Evolutionary conservation across 2,329 filamentous ascomycete genomes (phyloP), one percentile per base, ranked within the genome.

Genomic region (Aphanocladium album): DNA sequence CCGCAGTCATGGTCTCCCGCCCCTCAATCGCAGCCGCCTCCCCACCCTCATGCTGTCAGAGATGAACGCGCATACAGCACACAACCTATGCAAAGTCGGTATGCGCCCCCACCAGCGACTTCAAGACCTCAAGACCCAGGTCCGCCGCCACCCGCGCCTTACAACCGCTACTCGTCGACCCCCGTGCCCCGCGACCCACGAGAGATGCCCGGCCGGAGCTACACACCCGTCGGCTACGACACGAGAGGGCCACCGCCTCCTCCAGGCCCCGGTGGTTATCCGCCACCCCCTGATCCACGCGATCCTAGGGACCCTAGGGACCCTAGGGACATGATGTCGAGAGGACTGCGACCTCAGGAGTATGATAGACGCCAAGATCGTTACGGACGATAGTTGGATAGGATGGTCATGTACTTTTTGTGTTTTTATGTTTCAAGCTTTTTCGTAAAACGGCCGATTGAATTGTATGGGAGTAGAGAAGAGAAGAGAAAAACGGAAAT

Each of bases 211-310:
- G 71, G 71, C 1, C 75, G 79, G 21, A 80, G 77, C 65, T 81
- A 78, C 65, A 80, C 79, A 1, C 78, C 79, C 3, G 74, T 73
- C 4, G 65, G 69, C 2, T 81, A 80, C 58, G 79, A 81, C 30
- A 63, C 61, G 7, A 72, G 79, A 17, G 74, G 73, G 7, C 74
- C 70, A 37, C 35, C 43, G 5, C 56, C 45, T 12, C 71, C 70
- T 8, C 68, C 69, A 9, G 70, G 71, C 2, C 71, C 62, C 8
- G 62, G 62, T 12, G 62, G 64, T 4, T 62, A 66, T n/a, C 57
- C 52, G 2, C 37, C 37, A 16, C 64, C 61, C 23, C 33, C 33
- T 6, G 69, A 71, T 27, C 65, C 66, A 19, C 71, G 67, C 70
- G 62, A 57, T 17, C n/a, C n/a, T n/a, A n/a, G n/a, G 65, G 72